Evolutionary conservation across 306 rosid species (phyloP).

Genomic region (Cicer chorassanicum): DNA sequence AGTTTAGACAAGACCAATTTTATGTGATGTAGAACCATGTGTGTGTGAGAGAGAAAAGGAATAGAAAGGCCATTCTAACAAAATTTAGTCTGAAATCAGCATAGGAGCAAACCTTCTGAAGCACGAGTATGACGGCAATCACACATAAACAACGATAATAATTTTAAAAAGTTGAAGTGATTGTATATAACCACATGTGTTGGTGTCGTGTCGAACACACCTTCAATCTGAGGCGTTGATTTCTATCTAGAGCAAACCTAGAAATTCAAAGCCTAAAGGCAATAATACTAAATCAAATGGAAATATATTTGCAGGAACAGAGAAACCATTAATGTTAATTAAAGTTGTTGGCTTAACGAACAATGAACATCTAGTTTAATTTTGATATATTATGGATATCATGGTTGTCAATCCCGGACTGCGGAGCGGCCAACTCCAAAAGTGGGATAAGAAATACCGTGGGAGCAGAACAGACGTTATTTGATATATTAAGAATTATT

Average conservation of each 20-base stretch:
- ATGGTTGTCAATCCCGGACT: no score
- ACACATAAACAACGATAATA: no score
- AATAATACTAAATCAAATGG: neutral
- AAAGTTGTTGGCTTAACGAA: conserved; percentile 1
- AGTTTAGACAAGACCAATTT: conserved; percentile 26
- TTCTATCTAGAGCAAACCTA: neutral
- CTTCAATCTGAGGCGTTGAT: no score
- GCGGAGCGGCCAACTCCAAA: no score
- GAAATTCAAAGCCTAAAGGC: neutral
- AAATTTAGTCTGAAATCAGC: neutral
- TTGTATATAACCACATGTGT: no score
- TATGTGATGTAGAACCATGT: neutral
- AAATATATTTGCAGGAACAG: neutral
- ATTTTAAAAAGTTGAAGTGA: no score
- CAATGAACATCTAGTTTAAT: neutral
- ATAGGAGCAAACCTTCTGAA: neutral
- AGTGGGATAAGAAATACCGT: no score
- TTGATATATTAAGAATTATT: no score
- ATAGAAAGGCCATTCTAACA: neutral
- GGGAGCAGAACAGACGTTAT: no score
- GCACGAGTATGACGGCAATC: no score
- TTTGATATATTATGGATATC: neutral
- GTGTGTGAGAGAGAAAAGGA: neutral
- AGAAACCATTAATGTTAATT: neutral
- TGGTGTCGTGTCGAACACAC: no score